Conservation (phyloP, 2,329 filamentous ascomycete species). For the Alternaria sp. region DNA sequence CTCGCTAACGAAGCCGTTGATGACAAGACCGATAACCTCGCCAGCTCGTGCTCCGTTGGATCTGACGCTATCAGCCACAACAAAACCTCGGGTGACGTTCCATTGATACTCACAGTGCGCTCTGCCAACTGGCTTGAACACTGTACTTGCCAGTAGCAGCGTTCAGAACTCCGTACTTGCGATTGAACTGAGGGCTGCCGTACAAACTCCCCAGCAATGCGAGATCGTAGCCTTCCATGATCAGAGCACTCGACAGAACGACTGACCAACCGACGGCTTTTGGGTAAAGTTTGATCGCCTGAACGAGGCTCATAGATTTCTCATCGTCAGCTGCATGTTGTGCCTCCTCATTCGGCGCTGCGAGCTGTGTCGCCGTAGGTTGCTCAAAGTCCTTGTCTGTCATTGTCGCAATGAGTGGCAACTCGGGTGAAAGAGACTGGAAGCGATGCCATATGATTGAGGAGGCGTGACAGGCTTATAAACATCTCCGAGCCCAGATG, state of each 20-base stretch:
- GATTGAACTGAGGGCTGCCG: slow-evolving; percentile 53
- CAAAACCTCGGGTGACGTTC: neutral
- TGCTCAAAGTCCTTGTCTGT: slow-evolving; percentile 23
- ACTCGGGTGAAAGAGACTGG: neutral
- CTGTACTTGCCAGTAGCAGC: slow-evolving; percentile 45
- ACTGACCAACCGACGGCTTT: slow-evolving; percentile 84
- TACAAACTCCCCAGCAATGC: slow-evolving; percentile 80
- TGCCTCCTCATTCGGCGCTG: slow-evolving; percentile 33
- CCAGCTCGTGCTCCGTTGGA: slow-evolving; percentile 54
- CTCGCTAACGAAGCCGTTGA: slow-evolving; percentile 53
- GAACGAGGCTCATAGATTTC: slow-evolving; percentile 61
- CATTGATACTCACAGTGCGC: slow-evolving; percentile 42
- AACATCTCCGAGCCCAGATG: slow-evolving; percentile 13
- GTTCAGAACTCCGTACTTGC: slow-evolving; percentile 49
- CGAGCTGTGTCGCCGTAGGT: slow-evolving; percentile 15
- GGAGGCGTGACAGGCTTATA: slow-evolving; percentile 16
- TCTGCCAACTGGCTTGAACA: slow-evolving; percentile 53
- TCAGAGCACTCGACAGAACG: slow-evolving; percentile 82
- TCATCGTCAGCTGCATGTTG: slow-evolving; percentile 52
- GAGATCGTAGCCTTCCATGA: slow-evolving; percentile 88
- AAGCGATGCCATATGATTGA: neutral
- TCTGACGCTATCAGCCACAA: slow-evolving; percentile 7
- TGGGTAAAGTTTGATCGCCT: slow-evolving; percentile 81
- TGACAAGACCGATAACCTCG: slow-evolving; percentile 52
- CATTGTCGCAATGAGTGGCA: slow-evolving; percentile 19